A percentile compares a stretch with the other conserved stretches of the same genome.
These are phyloP conservation scores for Boletus subluridellus DNA, from an alignment of 1,284 basidiomycete genomes.

Conservation along the genomic window DNA sequence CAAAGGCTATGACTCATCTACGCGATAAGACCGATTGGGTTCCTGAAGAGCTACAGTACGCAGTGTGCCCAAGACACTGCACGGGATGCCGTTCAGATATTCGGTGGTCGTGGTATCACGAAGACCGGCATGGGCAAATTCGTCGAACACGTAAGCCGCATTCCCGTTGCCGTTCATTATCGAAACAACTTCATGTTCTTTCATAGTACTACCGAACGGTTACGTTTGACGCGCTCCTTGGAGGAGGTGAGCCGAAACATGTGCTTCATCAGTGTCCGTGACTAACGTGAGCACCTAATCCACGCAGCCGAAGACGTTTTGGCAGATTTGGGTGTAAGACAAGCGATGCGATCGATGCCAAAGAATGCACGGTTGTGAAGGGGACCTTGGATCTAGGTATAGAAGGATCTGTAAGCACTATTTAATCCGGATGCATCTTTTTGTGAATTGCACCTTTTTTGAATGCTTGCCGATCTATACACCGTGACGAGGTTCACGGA, in stretches of 20 bases:
- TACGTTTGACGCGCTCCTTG: constrained; percentile 52
- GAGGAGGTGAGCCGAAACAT: constrained; percentile 39
- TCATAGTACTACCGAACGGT: constrained; percentile 53
- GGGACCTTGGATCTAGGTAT: not conserved
- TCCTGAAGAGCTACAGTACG: constrained; percentile 75
- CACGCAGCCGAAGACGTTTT: constrained; percentile 56
- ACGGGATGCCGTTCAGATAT: constrained; percentile 75
- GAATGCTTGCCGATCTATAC: not conserved
- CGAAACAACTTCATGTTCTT: not conserved
- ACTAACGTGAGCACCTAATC: not conserved
- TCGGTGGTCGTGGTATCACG: constrained; percentile 78
- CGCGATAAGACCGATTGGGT: constrained; percentile 62
- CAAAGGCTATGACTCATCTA: not conserved
- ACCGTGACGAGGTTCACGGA: not conserved
- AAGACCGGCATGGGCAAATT: constrained; percentile 56
- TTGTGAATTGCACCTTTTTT: not conserved
- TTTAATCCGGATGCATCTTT: not conserved
- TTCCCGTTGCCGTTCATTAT: constrained; percentile 2
- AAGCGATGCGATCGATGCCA: constrained; percentile 45
- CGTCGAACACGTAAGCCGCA: constrained; percentile 49
- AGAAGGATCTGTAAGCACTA: not conserved
- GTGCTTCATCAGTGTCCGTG: not conserved
- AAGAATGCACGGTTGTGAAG: constrained; percentile 19
- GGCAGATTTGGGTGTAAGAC: constrained; percentile 62
- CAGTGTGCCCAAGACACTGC: constrained; percentile 69